Conservation (phyloP, 2,329 filamentous ascomycete species). For the Drechmeria coniospora region DNA sequence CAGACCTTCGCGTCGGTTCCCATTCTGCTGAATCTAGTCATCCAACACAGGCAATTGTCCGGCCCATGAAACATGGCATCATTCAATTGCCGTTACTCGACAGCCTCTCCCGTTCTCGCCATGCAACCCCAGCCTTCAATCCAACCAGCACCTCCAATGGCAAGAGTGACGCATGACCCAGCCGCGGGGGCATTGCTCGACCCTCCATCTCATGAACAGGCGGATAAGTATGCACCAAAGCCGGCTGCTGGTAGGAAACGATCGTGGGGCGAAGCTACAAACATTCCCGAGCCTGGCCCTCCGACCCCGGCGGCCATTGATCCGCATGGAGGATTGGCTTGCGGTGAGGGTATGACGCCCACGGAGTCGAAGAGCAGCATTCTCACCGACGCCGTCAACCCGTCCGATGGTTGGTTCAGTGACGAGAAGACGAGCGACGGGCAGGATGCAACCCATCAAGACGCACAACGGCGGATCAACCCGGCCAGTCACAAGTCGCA, state of each 20-base stretch:
- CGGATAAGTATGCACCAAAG: conserved; percentile 13
- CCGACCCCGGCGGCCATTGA: conserved; percentile 27
- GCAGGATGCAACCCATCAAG: conserved; percentile 26
- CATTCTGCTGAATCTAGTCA: too few species aligned
- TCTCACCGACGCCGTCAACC: conserved; percentile 41
- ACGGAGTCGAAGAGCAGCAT: conserved; percentile 48
- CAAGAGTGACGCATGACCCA: conserved; percentile 14
- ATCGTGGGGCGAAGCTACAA: conserved; percentile 56
- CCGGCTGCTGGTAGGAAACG: conserved; percentile 49
- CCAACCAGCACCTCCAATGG: conserved; percentile 16
- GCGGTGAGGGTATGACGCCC: conserved; percentile 58
- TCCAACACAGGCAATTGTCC: too few species aligned
- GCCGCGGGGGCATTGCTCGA: conserved; percentile 10
- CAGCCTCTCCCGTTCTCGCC: conserved; percentile 29
- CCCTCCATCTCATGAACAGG: conserved; percentile 9
- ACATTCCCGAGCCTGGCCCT: conserved; percentile 48
- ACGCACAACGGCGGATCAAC: conserved; percentile 30
- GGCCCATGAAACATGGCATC: conserved; percentile 31
- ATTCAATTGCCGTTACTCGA: conserved; percentile 24
- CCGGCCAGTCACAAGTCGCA: conserved; percentile 52
- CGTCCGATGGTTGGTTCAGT: conserved; percentile 60
- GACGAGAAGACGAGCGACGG: conserved; percentile 42
- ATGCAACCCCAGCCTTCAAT: conserved; percentile 19
- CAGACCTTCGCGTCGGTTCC: too few species aligned
- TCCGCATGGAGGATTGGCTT: conserved; percentile 49